Evolutionary conservation across 257 asterid genomes (phyloP).

Genomic region (Solanum corneliomulleri): DNA sequence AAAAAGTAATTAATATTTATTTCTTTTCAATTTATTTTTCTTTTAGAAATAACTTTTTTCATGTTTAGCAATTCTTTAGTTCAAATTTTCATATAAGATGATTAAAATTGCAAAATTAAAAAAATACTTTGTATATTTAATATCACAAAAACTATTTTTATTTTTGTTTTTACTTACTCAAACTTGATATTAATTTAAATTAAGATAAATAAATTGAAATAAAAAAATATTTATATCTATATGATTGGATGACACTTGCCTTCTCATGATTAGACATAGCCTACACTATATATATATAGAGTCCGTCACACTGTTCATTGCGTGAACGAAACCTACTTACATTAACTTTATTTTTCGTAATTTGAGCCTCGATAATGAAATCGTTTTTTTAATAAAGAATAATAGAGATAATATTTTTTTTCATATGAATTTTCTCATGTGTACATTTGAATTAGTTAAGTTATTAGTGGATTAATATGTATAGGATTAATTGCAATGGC

Average conservation of each 20-base stretch:
- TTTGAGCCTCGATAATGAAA: background rate
- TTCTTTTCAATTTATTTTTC: background rate
- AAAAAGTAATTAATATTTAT: background rate
- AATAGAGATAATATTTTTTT: background rate
- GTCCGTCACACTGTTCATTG: conserved; percentile 19
- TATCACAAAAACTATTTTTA: too few species aligned
- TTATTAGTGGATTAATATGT: too few species aligned
- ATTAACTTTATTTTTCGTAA: background rate
- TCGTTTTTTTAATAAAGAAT: background rate
- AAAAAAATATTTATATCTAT: background rate
- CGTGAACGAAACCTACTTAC: conserved; percentile 24
- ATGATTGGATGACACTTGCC: conserved; percentile 20
- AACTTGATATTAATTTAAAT: too few species aligned
- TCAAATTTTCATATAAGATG: background rate
- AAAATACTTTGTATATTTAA: too few species aligned
- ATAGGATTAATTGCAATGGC: too few species aligned
- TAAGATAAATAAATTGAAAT: too few species aligned
- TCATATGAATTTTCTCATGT: background rate
- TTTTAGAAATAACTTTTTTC: too few species aligned
- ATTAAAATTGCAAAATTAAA: too few species aligned
- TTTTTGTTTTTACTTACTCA: too few species aligned
- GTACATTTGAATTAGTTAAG: background rate
- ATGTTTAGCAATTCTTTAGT: background rate
- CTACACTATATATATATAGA: background rate
- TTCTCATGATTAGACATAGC: conserved; percentile 2